Evolutionary conservation across 2,329 filamentous ascomycete species (phyloP), one percentile per base, ranked within the genome.

Genomic region (Penicillium sp.): DNA sequence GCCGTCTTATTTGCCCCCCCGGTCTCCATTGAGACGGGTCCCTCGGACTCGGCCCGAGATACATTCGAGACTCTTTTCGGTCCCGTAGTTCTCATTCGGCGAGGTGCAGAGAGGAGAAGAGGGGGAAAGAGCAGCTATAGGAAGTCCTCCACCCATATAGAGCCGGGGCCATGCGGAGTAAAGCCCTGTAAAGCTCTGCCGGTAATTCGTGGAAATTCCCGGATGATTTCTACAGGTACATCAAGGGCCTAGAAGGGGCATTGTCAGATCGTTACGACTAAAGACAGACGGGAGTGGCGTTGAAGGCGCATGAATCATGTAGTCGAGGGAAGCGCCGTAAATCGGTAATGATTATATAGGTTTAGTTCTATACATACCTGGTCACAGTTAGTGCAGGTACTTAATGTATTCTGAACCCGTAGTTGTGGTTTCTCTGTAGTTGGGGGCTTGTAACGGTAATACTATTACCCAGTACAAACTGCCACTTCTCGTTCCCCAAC

Each of bases 281-380:
- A 5, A 39, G 48, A 26, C 16, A 45, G 39, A 47, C 51, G 52
- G 59, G 45, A 61, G 52, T 61, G 57, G 57, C 52, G 52, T 45
- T 43, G 24, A 41, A 37, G 51, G 43, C 22, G 52, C 53, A 46
- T 56, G 44, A 58, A 41, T 52, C 45, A 19, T 29, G 52, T 37
- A 56, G 61, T 61, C 56, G 56, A 63, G 54, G 39, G 48, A 65
- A 65, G 63, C 57, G 63, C 63, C 63, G 62, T 57, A 61, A 64
- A 65, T 64, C 62, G 60, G 16, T 44, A 43, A 19, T 19, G n/a
- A 39, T 22, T 13, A 21, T 41, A 22, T 41, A 21, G 19, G 19
- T 41, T 22, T 33, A 33, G 10, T 41, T 11, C 39, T 41, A 41
- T 41, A 21, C 39, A 21, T 19, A 41, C 35, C n/a, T 39, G 16